Conservation (phyloP, 805 yeast species). For the Cyberlindnera nakhonratchasimensis region DNA sequence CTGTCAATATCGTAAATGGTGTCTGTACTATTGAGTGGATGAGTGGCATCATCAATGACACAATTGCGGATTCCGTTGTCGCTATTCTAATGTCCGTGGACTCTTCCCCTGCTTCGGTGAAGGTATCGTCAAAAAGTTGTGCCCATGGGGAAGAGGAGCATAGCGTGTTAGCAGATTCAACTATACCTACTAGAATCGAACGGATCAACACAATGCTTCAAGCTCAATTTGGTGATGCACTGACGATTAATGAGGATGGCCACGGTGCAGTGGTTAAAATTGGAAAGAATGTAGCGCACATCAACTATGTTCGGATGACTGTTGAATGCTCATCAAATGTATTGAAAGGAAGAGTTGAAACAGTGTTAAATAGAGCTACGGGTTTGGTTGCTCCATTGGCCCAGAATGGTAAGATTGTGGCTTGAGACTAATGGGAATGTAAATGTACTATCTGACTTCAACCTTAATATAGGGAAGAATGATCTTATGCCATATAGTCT, state of each 20-base stretch:
- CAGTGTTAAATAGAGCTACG: constrained; percentile 72
- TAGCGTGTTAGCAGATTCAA: constrained; percentile 32
- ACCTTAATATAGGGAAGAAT: no score
- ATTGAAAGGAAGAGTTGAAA: constrained; percentile 76
- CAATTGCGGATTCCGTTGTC: constrained; percentile 89
- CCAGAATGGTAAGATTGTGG: constrained; percentile 28
- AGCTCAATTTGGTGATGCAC: constrained; percentile 87
- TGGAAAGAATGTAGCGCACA: constrained; percentile 70
- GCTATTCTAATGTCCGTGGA: constrained; percentile 91
- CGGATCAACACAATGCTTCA: constrained; percentile 60
- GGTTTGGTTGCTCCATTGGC: constrained; percentile 83
- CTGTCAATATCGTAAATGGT: constrained; percentile 43
- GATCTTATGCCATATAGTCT: no score
- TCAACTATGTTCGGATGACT: constrained; percentile 59
- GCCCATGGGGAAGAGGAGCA: constrained; percentile 35
- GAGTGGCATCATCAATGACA: constrained; percentile 83
- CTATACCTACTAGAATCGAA: constrained; percentile 38
- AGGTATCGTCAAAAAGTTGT: constrained; percentile 65
- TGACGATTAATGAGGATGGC: constrained; percentile 39
- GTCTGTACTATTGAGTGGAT: constrained; percentile 81
- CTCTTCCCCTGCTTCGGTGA: constrained; percentile 92
- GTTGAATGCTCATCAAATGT: constrained; percentile 76
- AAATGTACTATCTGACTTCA: neutral
- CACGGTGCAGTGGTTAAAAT: constrained; percentile 59
- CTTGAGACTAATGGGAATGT: neutral